Base-by-base conservation (phyloP, 768 basidiomycete species). In the Lactifluus subvellereus region DNA sequence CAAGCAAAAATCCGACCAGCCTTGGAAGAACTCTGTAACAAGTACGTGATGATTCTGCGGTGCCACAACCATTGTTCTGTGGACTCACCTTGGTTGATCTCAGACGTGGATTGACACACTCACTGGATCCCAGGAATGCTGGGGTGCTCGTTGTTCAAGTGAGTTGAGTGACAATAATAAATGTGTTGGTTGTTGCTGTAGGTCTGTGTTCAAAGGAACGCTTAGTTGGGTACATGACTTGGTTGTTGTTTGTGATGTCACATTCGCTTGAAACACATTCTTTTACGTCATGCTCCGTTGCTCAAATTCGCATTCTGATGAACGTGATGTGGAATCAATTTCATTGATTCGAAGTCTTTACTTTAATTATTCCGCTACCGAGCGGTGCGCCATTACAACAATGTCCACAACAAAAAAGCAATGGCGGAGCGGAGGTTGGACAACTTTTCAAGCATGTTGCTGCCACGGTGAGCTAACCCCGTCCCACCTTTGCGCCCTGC, bases 361-460 rank as follows among this genome's bases (percentile, higher is more conserved):
- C 27, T 27, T 27, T 2, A 27, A 27, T 27, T 27, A 27, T 2
- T 27, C 27, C 1, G 27, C 27, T 3, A 27, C 27, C 27, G 27
- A 27, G 27, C 27, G 27, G 27, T 27, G 27, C 27, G 27, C 27
- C 27, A 27, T 27, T 27, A 27, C 3, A 27, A 65, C n/a, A 60
- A 61, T 16, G 27, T 27, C 27, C 27, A 27, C 27, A 2, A 2
- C 0, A 3, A 61, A 10, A 57, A 60, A 27, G 27, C 66, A 0
- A 48, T 57, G 27, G 57, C 51, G 47, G 68, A 67, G 42, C 60
- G 58, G 42, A 67, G 88, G 62, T 66, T 92, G 71, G 84, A 88
- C 69, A 90, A 91, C 72, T 85, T 93, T 65, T 92, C 91, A 91
- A 79, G 76, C 71, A 87, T 91, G 85, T 77, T 75, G 40, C 71